These are phyloP conservation scores for Gynochthodes officinalis DNA, from an alignment of 257 asterid species.

Conservation along the genomic window DNA sequence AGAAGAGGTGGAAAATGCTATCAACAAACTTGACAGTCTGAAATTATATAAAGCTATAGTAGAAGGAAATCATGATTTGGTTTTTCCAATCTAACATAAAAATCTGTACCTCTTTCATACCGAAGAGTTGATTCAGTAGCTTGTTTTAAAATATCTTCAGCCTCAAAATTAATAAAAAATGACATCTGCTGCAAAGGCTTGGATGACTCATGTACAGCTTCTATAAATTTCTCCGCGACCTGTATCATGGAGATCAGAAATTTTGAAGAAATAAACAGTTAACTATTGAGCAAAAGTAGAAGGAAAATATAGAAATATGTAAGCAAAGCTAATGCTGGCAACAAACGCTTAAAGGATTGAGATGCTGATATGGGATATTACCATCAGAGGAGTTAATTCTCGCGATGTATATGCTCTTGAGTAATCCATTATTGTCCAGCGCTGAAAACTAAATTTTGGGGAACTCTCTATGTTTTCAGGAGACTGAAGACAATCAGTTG, in stretches of 20 bases:
- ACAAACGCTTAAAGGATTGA: neutral
- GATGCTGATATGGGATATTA: constrained; percentile 15
- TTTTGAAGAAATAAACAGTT: neutral
- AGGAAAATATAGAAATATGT: neutral
- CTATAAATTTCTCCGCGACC: constrained; percentile 63
- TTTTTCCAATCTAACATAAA: no score
- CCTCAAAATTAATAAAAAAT: constrained; percentile 53
- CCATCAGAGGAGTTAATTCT: constrained; percentile 59
- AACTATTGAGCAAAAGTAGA: neutral
- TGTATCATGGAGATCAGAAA: constrained; percentile 8
- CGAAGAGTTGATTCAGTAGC: constrained; percentile 73
- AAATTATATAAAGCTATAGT: no score
- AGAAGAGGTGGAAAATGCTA: no score
- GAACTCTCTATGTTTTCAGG: constrained; percentile 10
- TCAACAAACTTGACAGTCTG: no score
- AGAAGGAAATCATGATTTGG: neutral
- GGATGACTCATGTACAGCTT: constrained; percentile 49
- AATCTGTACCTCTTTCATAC: constrained; percentile 44
- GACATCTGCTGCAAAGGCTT: constrained; percentile 53
- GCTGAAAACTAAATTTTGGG: constrained; percentile 33
- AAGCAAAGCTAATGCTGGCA: neutral
- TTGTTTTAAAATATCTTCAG: constrained; percentile 60
- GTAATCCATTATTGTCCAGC: constrained; percentile 74
- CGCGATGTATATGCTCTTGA: constrained; percentile 54
- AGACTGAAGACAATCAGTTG: constrained; percentile 42